phyloP scores from a whole-genome alignment of 2,329 filamentous ascomycete genomes.

The Proliferodiscus dingleyae region DNA sequence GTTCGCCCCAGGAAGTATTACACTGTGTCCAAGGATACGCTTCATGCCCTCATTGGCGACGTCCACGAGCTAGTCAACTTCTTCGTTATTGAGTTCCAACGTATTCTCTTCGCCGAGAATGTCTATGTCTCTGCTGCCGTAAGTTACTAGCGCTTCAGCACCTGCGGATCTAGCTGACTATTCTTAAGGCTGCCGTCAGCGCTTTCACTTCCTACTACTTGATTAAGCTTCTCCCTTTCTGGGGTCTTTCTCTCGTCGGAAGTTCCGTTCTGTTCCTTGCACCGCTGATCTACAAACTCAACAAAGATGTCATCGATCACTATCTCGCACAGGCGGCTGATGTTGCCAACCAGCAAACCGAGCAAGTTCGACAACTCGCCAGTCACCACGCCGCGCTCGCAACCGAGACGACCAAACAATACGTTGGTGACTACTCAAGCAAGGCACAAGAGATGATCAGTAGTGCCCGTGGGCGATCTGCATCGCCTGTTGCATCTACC shows the following conservation, averaged over 20 bases:
- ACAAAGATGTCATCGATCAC: conserved; percentile 65
- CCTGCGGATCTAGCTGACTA: conserved; percentile 10
- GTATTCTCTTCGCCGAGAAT: conserved; percentile 65
- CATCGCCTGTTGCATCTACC: conserved; percentile 22
- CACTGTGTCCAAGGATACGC: conserved; percentile 57
- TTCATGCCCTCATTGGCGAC: conserved; percentile 58
- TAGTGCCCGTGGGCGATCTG: conserved; percentile 33
- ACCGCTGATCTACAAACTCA: conserved; percentile 60
- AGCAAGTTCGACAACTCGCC: conserved; percentile 56
- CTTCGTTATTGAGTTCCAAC: conserved; percentile 65
- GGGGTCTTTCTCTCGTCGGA: conserved; percentile 59
- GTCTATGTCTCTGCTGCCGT: conserved; percentile 54
- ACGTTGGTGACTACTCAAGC: conserved; percentile 61
- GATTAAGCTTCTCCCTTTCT: conserved; percentile 65
- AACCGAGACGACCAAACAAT: conserved; percentile 60
- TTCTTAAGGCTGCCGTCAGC: conserved; percentile 51
- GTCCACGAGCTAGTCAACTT: conserved; percentile 67
- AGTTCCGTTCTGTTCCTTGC: conserved; percentile 56
- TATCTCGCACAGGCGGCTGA: conserved; percentile 55
- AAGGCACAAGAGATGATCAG: conserved; percentile 63
- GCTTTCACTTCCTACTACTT: conserved; percentile 64
- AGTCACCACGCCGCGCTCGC: conserved; percentile 61
- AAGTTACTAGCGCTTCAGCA: conserved; percentile 33
- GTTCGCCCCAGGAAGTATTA: conserved; percentile 64
- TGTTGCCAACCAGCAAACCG: conserved; percentile 56